Base-by-base conservation (phyloP, 2,329 filamentous ascomycete genomes). In the Trichoderma sp. region DNA sequence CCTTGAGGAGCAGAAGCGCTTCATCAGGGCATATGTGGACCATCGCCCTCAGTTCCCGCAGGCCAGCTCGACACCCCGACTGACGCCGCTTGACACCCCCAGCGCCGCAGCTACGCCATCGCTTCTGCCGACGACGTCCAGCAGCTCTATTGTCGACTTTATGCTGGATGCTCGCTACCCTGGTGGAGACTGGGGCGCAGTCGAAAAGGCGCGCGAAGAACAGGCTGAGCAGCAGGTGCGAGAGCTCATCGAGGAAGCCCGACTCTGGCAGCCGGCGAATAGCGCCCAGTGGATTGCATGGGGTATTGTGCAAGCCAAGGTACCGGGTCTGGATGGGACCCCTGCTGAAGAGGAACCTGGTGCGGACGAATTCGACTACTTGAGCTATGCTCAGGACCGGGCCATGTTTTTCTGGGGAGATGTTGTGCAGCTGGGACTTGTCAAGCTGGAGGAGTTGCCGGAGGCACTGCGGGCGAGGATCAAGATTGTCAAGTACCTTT, bases 331-430 rank as follows among this genome's bases (percentile, higher is more conserved):
- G 79, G 89, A 91, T 21, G 73, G 72, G 32, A 77, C 77, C 4
- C 78, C 82, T 58, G 79, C 77, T 61, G 84, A 84, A 15, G 84
- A 84, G 5, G 85, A 87, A 63, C 86, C 87, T 24, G 88, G 87
- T 32, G 89, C 88, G 39, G 93, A 93, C 57, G 93, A 93, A 78
- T 99, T 98, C 79, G 95, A 99, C 81, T 99, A 98, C 80, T 85
- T 99, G 28, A 89, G 88, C 12, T 99, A 98, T 82, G 91, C 96
- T 8, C 93, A 97, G 82, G 93, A 98, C 75, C 87, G 96, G 15
- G 95, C 94, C 0, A 86, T 96, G 83, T 96, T 98, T 82, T 96
- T 99, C 83, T 97, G 95, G 93, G 95, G 94, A 1, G 96, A 99
- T 83, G 90, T 94, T 67, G 84, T 98, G 71, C 84, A 87, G 70